phyloP scores from a whole-genome alignment of 768 basidiomycete species.

The Boletus speciosus region DNA sequence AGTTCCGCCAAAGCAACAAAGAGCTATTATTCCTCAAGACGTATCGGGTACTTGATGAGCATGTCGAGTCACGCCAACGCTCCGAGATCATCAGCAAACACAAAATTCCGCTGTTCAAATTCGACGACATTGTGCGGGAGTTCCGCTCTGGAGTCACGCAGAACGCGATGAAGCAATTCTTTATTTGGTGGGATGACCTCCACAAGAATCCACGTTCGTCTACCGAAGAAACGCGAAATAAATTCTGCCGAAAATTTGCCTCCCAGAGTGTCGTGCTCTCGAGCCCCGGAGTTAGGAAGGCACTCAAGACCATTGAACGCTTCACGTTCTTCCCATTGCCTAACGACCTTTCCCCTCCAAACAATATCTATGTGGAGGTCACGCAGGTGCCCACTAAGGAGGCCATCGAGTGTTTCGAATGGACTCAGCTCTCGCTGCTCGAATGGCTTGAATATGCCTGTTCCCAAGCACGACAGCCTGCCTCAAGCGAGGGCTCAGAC shows the following conservation, averaged over 20 bases:
- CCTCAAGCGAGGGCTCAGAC: neutral
- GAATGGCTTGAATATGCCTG: conserved; percentile 72
- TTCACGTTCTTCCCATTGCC: conserved; percentile 53
- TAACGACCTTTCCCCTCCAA: conserved; percentile 72
- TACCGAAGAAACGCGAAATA: conserved; percentile 1
- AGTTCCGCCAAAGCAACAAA: conserved; percentile 4
- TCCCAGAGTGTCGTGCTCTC: conserved; percentile 33
- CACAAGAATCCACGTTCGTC: neutral
- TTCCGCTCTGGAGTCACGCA: conserved; percentile 8
- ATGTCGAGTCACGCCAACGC: neutral
- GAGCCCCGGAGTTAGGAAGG: conserved; percentile 2
- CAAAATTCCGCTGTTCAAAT: conserved; percentile 1
- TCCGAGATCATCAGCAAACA: conserved; percentile 8
- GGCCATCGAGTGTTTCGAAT: conserved; percentile 53
- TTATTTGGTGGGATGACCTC: conserved; percentile 9
- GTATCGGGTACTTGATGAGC: conserved; percentile 4
- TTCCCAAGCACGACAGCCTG: conserved; percentile 27
- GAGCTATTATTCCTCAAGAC: conserved; percentile 6
- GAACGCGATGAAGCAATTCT: conserved; percentile 7
- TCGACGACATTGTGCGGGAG: conserved; percentile 6
- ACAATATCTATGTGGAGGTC: conserved; percentile 66
- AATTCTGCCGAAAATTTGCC: conserved; percentile 37
- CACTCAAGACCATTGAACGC: conserved; percentile 58
- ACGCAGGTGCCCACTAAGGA: conserved; percentile 50
- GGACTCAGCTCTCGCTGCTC: conserved; percentile 66